phyloP scores from a whole-genome alignment of 768 basidiomycete species.

The Boletellus emodensis region DNA sequence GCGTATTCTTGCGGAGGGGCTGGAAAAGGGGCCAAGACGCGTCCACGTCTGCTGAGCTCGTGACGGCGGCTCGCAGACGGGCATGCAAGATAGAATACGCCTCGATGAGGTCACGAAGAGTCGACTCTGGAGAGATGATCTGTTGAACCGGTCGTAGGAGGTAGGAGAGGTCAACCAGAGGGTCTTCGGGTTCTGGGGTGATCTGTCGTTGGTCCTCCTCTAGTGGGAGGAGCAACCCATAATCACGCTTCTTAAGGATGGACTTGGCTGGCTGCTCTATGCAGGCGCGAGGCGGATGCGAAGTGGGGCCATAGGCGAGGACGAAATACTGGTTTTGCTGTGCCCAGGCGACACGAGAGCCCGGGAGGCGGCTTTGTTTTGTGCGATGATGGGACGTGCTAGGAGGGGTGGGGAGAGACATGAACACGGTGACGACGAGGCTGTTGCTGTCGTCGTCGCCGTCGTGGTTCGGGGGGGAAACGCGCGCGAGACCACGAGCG shows the following conservation, averaged over 20 bases:
- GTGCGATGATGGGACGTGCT: conserved; percentile 52
- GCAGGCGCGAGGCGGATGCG: conserved; percentile 32
- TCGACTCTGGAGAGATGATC: conserved; percentile 48
- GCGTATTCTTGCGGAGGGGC: conserved; percentile 55
- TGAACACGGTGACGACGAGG: conserved; percentile 16
- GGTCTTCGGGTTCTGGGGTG: conserved; percentile 76
- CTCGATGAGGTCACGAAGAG: conserved; percentile 60
- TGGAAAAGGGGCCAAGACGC: conserved; percentile 70
- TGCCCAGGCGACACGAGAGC: conserved; percentile 49
- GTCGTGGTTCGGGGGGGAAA: conserved; percentile 14
- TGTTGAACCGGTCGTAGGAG: conserved; percentile 60
- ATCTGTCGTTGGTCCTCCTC: conserved; percentile 52
- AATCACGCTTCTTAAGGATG: conserved; percentile 58
- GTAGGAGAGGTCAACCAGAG: conserved; percentile 59
- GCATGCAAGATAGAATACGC: conserved; percentile 69
- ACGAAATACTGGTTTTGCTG: conserved; percentile 47
- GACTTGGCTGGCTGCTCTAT: conserved; percentile 53
- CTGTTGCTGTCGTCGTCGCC: conserved; percentile 5
- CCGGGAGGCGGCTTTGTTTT: conserved; percentile 46
- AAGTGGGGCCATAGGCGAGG: conserved; percentile 32
- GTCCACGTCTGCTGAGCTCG: conserved; percentile 46
- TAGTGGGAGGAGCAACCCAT: conserved; percentile 33
- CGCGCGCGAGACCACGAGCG: background rate
- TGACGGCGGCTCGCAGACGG: conserved; percentile 50
- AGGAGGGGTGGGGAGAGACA: conserved; percentile 63